Conservation (phyloP, 257 asterid species). For the Solanum ahanhuiri region DNA sequence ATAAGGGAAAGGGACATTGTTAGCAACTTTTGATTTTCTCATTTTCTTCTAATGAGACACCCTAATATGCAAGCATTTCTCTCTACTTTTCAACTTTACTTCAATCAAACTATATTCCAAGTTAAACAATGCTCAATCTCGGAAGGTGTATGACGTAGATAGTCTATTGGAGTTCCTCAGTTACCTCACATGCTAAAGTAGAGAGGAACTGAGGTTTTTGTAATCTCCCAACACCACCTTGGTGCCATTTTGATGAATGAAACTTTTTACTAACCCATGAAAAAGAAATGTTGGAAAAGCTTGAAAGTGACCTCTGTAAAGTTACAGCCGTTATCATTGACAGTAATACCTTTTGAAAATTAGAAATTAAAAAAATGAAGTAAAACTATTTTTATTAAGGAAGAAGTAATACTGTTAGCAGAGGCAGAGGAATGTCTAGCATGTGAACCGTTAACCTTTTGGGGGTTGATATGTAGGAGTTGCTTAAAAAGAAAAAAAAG, state of each 20-base stretch:
- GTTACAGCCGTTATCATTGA: not conserved
- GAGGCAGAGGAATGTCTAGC: too few relatives aligned
- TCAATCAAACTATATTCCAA: not conserved
- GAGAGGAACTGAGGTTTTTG: not conserved
- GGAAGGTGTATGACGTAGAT: not conserved
- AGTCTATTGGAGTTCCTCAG: not conserved
- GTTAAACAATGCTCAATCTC: not conserved
- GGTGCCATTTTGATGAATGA: not conserved
- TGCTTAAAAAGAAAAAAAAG: not conserved
- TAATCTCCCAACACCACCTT: not conserved
- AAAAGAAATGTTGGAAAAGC: not conserved
- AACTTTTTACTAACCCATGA: not conserved
- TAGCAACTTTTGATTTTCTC: not conserved
- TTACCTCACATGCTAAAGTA: not conserved
- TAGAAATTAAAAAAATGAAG: too few relatives aligned
- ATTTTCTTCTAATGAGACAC: not conserved
- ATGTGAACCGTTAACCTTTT: not conserved
- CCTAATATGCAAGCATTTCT: not conserved
- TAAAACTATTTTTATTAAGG: too few relatives aligned
- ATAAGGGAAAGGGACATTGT: not conserved
- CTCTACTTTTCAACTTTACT: too few relatives aligned
- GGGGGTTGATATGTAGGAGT: not conserved
- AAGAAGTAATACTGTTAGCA: too few relatives aligned
- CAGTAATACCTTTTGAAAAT: not conserved
- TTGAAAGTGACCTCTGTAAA: not conserved